phyloP scores from a whole-genome alignment of 345 rosid genomes.

The Litchi chinensis region DNA sequence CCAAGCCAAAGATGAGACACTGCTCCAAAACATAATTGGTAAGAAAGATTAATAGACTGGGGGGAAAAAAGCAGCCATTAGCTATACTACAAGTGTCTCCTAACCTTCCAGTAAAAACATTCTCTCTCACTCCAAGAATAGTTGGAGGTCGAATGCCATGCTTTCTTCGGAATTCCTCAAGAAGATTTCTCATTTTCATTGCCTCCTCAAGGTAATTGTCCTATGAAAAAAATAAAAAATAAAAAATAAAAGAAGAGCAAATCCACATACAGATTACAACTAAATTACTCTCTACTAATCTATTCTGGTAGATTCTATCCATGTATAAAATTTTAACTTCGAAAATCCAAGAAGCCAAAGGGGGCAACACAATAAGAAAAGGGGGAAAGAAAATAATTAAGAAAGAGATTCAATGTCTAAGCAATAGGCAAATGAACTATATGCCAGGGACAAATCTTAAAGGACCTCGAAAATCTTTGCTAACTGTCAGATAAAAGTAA shows the following conservation, averaged over 20 bases:
- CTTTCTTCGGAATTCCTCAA: conserved; percentile 84
- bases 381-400: not conserved
- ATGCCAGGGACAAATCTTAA: not conserved
- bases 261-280: not conserved
- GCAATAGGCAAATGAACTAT: not conserved
- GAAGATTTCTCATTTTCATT: conserved; percentile 96
- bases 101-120: conserved; percentile 97
- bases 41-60: conserved; percentile 23
- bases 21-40: conserved; percentile 38
- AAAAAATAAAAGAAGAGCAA: not conserved
- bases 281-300: not conserved
- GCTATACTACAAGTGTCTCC: conserved; percentile 21
- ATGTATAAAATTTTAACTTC: not conserved
- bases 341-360: not conserved
- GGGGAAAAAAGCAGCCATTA: not conserved
- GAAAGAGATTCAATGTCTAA: not conserved
- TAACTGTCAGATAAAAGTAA: not conserved
- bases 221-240: conserved; percentile 39
- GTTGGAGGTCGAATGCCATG: conserved; percentile 97
- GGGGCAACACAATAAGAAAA: not conserved
- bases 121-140: conserved; percentile 94
- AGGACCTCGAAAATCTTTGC: not conserved
- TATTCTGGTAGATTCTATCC: not conserved
- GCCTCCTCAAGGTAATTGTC: conserved; percentile 99
- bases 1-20: conserved; percentile 98